These are phyloP conservation scores for Suillus occidentalis DNA, from an alignment of 768 basidiomycete species.

Conservation along the genomic window DNA sequence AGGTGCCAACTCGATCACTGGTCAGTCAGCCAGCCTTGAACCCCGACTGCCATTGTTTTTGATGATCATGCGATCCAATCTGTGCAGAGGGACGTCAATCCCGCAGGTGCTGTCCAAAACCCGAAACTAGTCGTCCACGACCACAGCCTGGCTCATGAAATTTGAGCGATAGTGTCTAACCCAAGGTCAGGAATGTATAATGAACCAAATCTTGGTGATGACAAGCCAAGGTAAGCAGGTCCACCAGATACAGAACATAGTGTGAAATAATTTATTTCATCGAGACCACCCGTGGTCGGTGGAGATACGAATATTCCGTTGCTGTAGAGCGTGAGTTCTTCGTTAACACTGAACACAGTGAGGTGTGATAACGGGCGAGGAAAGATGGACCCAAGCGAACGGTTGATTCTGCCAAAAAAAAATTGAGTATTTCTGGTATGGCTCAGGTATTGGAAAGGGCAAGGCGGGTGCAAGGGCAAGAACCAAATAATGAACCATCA, in stretches of 20 bases:
- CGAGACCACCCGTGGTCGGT: constrained; percentile 63
- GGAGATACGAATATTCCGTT: constrained; percentile 83
- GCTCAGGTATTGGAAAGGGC: constrained; percentile 86
- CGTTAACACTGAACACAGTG: constrained; percentile 76
- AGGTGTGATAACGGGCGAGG: constrained; percentile 81
- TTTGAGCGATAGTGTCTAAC: too few species aligned
- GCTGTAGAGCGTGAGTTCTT: constrained; percentile 85
- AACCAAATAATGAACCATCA: constrained; percentile 67
- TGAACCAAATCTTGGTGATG: constrained; percentile 73
- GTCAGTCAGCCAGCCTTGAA: too few species aligned
- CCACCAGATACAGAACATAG: constrained; percentile 76
- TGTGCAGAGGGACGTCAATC: not conserved
- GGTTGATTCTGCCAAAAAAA: constrained; percentile 76
- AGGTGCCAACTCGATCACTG: too few species aligned
- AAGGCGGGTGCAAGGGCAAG: constrained; percentile 79
- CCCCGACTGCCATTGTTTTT: too few species aligned
- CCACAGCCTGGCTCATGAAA: too few species aligned
- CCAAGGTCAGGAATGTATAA: too few species aligned
- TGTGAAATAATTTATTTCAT: constrained; percentile 65
- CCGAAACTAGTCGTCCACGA: too few species aligned
- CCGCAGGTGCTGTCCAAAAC: constrained; percentile 27
- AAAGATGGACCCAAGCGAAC: constrained; percentile 75
- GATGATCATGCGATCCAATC: not conserved
- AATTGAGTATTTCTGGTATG: constrained; percentile 67
- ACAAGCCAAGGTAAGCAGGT: constrained; percentile 86